Conservation (phyloP, 164 flowering plant genomes). For the Kingdonia uniflora region DNA sequence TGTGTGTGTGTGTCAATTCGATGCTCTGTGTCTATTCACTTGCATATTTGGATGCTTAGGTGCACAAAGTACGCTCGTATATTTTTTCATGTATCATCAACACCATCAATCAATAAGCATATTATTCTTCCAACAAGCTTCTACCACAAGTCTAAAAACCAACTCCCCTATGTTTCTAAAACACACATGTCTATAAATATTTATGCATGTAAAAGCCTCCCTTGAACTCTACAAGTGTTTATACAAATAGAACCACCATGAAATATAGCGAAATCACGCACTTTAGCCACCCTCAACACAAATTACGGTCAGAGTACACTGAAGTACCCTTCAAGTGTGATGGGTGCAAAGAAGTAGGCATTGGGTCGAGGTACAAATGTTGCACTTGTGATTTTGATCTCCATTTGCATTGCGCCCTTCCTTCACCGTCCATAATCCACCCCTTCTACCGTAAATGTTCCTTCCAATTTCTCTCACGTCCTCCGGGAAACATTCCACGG, state of each 20-base stretch:
- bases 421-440: conserved; percentile 44
- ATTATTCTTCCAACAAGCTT: conserved; percentile 17
- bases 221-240: not conserved
- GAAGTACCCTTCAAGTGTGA: conserved; percentile 81
- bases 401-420: conserved; percentile 69
- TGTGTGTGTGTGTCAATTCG: conserved; percentile 13
- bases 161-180: not conserved
- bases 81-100: conserved; percentile 1
- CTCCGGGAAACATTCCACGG: conserved; percentile 55
- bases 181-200: not conserved
- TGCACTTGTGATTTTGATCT: conserved; percentile 56
- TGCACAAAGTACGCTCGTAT: conserved; percentile 1
- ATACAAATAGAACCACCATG: conserved; percentile 18
- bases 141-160: conserved; percentile 11
- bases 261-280: conserved; percentile 63
- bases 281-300: conserved; percentile 79
- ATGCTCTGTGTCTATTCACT: conserved; percentile 12
- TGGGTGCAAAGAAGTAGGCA: conserved; percentile 91
- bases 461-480: conserved; percentile 52
- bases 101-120: no score
- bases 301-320: conserved; percentile 43
- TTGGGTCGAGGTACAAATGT: conserved; percentile 80
- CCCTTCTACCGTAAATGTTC: conserved; percentile 74
- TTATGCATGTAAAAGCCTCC: no score
- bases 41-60: not conserved